phyloP scores from a whole-genome alignment of 352 stramenopile species.

The Globisporangium viniferum region DNA sequence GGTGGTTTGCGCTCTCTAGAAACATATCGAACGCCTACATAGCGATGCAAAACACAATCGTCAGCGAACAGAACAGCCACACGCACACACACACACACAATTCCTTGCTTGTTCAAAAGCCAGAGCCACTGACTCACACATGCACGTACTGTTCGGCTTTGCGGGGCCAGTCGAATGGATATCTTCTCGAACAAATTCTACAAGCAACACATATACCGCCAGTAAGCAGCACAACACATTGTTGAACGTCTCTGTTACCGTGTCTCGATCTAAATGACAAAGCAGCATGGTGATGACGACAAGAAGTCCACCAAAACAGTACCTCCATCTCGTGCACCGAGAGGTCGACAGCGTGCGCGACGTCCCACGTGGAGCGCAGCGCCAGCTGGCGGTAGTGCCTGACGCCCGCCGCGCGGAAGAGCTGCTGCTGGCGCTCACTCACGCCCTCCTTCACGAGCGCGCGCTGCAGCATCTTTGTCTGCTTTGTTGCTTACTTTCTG shows the following conservation, averaged over 20 bases:
- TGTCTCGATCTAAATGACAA: not conserved
- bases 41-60: too few relatives aligned
- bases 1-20: conserved; percentile 63
- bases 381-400: conserved; percentile 49
- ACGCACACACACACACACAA: not conserved
- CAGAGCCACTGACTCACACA: not conserved
- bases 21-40: conserved; percentile 77
- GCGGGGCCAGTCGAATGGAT: conserved; percentile 49
- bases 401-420: conserved; percentile 55
- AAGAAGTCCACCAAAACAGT: not conserved
- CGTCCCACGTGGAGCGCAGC: conserved; percentile 54
- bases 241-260: not conserved
- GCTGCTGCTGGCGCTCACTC: conserved; percentile 34
- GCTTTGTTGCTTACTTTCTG: not conserved
- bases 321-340: conserved; percentile 62
- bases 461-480: conserved; percentile 52
- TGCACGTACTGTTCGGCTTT: conserved; percentile 33
- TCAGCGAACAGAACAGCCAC: not conserved
- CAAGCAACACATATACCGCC: conserved; percentile 2
- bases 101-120: not conserved
- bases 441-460: conserved; percentile 54
- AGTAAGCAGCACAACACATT: not conserved
- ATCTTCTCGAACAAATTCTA: conserved; percentile 58
- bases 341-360: conserved; percentile 60
- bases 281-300: not conserved